Percentiles rank a stretch among this genome's conserved stretches.
phyloP scores from a whole-genome alignment of 495 filamentous ascomycete species.

The Cercophora samala region DNA sequence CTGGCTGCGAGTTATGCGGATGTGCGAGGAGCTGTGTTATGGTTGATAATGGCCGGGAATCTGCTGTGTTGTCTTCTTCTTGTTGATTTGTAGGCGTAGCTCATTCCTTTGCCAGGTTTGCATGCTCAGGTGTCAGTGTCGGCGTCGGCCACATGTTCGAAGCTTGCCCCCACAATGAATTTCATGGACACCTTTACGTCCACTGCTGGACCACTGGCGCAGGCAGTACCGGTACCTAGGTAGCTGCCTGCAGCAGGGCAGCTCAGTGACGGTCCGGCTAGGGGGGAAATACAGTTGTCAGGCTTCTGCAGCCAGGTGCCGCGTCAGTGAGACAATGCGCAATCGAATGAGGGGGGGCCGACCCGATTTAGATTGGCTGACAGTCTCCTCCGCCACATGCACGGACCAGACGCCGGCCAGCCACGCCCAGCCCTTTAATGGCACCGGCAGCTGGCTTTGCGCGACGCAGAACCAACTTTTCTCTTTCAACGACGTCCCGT shows the following conservation, averaged over 20 bases:
- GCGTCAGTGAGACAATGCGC: background rate
- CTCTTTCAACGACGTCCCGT: conserved; percentile 28
- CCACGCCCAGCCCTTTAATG: conserved; percentile 26
- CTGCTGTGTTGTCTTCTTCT: conserved; percentile 3
- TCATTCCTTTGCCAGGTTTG: background rate
- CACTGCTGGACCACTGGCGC: background rate
- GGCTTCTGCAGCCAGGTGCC: background rate
- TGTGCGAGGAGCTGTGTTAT: background rate
- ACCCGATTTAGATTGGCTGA: background rate
- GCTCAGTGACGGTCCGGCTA: background rate
- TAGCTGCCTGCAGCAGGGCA: background rate
- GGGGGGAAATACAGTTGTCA: background rate
- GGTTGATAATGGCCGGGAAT: background rate
- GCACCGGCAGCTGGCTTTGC: conserved; percentile 45
- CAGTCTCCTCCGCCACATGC: conserved; percentile 18
- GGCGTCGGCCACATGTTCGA: conserved; percentile 17
- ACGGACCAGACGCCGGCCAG: conserved; percentile 14
- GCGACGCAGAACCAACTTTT: conserved; percentile 29
- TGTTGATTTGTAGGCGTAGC: background rate
- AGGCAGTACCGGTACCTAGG: background rate
- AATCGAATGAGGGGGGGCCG: background rate
- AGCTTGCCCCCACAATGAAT: conserved; percentile 20
- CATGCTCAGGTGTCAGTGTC: conserved; percentile 9
- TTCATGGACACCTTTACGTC: conserved; percentile 22
- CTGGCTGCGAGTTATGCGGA: conserved; percentile 4